A percentile compares a stretch with the other conserved stretches of the same genome.
Conservation (phyloP, 73 alveolate genomes). For the Symbiodinium natans region DNA sequence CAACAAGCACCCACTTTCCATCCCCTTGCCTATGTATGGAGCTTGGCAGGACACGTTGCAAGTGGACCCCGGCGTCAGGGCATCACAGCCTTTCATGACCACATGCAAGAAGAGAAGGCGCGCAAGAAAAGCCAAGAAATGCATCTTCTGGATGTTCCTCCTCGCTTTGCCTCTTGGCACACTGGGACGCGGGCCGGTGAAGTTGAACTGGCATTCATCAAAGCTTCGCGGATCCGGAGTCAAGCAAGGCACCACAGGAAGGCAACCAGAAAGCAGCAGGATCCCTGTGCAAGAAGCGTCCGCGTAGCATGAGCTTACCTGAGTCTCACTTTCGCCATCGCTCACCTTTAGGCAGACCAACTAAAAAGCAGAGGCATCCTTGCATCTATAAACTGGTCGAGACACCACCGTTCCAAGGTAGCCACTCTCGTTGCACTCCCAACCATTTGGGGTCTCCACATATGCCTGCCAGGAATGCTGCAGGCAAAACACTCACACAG, state of each 20-base stretch:
- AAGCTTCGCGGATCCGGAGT: constrained; percentile 21
- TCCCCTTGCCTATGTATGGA: constrained; percentile 41
- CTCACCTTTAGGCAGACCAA: neutral
- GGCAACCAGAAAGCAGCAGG: constrained; percentile 33
- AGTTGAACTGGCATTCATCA: constrained; percentile 79
- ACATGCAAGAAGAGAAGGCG: no score
- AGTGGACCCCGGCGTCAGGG: constrained; percentile 41
- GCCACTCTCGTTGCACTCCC: constrained; percentile 84
- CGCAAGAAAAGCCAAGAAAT: no score
- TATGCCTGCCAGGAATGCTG: constrained; percentile 31
- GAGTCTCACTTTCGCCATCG: no score
- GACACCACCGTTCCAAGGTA: constrained; percentile 44
- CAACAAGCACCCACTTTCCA: no score
- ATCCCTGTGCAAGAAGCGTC: constrained; percentile 38
- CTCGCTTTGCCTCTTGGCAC: no score
- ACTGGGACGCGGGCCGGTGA: constrained; percentile 28
- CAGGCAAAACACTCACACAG: neutral
- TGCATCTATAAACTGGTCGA: neutral
- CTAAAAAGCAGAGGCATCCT: neutral
- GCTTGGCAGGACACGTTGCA: constrained; percentile 71
- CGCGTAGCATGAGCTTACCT: constrained; percentile 14
- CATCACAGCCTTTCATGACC: constrained; percentile 44
- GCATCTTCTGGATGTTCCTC: no score
- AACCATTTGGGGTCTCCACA: constrained; percentile 23
- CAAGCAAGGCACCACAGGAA: constrained; percentile 42